phyloP scores from a whole-genome alignment of 192 early-diverging fungal species.

The Tieghemiomyces parasiticus region DNA sequence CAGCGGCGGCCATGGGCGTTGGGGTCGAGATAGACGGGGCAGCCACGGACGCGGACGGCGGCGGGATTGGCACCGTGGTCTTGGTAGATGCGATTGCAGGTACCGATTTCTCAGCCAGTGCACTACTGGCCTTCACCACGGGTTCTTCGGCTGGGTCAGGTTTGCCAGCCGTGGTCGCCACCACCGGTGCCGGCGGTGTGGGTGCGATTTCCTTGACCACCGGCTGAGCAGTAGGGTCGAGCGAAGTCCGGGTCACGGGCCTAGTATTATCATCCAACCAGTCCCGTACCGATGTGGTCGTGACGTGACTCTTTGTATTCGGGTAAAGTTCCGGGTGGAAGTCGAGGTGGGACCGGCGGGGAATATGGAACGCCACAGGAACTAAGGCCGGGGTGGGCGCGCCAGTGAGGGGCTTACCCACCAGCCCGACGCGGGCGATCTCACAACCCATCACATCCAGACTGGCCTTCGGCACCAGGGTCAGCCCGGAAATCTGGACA shows the following conservation, averaged over 20 bases:
- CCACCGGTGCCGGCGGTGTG: slow-evolving; percentile 5
- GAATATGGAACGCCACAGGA: slow-evolving; percentile 51
- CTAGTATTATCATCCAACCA: slow-evolving; percentile 42
- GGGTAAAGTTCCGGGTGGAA: slow-evolving; percentile 81
- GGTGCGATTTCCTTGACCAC: slow-evolving; percentile 17
- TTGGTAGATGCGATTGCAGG: slow-evolving; percentile 1
- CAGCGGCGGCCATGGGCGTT: not conserved
- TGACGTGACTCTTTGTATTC: slow-evolving; percentile 44
- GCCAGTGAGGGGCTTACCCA: slow-evolving; percentile 12
- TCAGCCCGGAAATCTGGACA: slow-evolving; percentile 32
- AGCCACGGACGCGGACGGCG: not conserved
- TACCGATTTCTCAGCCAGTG: not conserved
- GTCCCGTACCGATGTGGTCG: slow-evolving; percentile 34
- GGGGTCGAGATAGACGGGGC: not conserved
- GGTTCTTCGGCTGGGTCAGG: not conserved
- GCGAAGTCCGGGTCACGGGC: slow-evolving; percentile 21
- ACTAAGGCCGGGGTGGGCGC: slow-evolving; percentile 44
- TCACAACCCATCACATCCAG: slow-evolving; percentile 62
- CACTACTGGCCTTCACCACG: not conserved
- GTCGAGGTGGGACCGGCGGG: slow-evolving; percentile 54
- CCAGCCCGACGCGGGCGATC: slow-evolving; percentile 37
- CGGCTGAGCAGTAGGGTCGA: no score
- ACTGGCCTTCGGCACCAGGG: slow-evolving; percentile 48
- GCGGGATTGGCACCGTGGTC: not conserved
- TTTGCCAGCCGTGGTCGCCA: not conserved